phyloP scores from a whole-genome alignment of 2,329 filamentous ascomycete species.

The Colletotrichum sp. region DNA sequence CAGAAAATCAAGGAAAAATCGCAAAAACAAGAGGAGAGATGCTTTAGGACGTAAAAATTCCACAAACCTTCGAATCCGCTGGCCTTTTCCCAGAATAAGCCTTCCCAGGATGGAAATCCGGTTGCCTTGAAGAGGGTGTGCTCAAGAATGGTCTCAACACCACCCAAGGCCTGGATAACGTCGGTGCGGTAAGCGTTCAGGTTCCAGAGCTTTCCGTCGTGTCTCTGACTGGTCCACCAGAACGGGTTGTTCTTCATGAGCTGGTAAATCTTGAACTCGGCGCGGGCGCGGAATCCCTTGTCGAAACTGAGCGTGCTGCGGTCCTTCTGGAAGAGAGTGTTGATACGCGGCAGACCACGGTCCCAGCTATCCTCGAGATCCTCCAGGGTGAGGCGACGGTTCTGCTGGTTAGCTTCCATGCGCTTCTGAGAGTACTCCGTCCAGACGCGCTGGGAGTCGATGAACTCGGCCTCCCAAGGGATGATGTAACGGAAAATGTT shows the following conservation, averaged over 20 bases:
- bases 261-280: slow-evolving; percentile 98
- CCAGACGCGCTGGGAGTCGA: slow-evolving; percentile 98
- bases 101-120: slow-evolving; percentile 96
- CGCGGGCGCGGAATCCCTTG: slow-evolving; percentile 94
- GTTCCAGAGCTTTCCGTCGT: slow-evolving; percentile 98
- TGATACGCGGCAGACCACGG: slow-evolving; percentile 94
- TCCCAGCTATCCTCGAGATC: slow-evolving; percentile 99
- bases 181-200: slow-evolving; percentile 95
- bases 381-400: slow-evolving; percentile 90
- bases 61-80: too few species aligned
- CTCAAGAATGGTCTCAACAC: slow-evolving; percentile 97
- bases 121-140: slow-evolving; percentile 97
- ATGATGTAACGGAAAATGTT: slow-evolving; percentile 99
- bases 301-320: slow-evolving; percentile 96
- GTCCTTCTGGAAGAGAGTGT: slow-evolving; percentile 98
- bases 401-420: slow-evolving; percentile 95
- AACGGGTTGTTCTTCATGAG: slow-evolving; percentile 99
- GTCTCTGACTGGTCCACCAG: slow-evolving; percentile 98
- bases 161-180: slow-evolving; percentile 93
- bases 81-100: slow-evolving; percentile 83
- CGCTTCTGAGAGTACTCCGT: slow-evolving; percentile 99
- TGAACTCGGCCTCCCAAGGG: slow-evolving; percentile 98
- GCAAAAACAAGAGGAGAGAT: neutral
- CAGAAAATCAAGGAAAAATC: neutral
- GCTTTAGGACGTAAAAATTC: too few species aligned